These are phyloP conservation scores for Ramaria rubella DNA, from an alignment of 768 basidiomycete genomes.

Conservation along the genomic window DNA sequence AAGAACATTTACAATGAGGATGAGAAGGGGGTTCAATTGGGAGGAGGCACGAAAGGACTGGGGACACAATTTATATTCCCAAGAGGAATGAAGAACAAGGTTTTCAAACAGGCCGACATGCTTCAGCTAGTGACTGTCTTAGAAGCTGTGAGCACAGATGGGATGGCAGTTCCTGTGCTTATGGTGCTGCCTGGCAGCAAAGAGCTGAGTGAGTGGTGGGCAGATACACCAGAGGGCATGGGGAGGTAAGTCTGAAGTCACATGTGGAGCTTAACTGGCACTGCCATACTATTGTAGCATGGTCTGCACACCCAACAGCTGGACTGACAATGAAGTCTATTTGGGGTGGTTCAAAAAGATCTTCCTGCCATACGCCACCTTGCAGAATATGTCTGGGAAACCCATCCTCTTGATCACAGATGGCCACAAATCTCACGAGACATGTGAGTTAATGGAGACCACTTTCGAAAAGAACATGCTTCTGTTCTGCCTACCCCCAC, in stretches of 20 bases:
- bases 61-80: constrained; percentile 14
- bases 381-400: constrained; percentile 20
- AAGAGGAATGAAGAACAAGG: constrained; percentile 15
- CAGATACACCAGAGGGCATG: constrained; percentile 15
- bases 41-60: constrained; percentile 12
- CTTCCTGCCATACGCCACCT: constrained; percentile 34
- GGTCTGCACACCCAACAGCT: too few species aligned
- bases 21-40: constrained; percentile 20
- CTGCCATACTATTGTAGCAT: too few species aligned
- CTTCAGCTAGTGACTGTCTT: constrained; percentile 42
- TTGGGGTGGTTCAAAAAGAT: constrained; percentile 32
- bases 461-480: constrained; percentile 25
- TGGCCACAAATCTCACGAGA: constrained; percentile 39
- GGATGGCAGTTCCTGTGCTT: constrained; percentile 26
- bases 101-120: constrained; percentile 21
- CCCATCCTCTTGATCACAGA: constrained; percentile 35
- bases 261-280: too few species aligned
- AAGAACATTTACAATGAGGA: too few species aligned
- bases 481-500: too few species aligned
- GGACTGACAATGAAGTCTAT: constrained; percentile 34
- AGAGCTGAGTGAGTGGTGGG: constrained; percentile 20
- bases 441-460: constrained; percentile 19
- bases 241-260: constrained; percentile 17
- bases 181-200: constrained; percentile 36
- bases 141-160: constrained; percentile 38